A percentile compares a stretch with the other conserved stretches of the same genome.
These are phyloP conservation scores for Teunomyces aglyptinius DNA, from an alignment of 805 yeast genomes.

Conservation along the genomic window DNA sequence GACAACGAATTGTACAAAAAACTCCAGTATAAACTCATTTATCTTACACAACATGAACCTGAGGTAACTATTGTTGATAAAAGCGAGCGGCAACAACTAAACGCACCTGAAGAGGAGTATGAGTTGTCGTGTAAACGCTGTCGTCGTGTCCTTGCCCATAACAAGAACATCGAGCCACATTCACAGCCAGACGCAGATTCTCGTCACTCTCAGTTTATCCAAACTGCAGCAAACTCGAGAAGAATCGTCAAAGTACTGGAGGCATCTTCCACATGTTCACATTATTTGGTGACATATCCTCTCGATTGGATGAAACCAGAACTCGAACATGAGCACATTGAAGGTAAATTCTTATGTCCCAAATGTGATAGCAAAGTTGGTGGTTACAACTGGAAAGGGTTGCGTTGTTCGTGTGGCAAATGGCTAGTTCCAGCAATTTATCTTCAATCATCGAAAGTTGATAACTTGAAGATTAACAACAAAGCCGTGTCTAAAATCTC, in stretches of 20 bases:
- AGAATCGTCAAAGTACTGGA: slow-evolving; percentile 57
- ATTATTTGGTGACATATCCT: slow-evolving; percentile 78
- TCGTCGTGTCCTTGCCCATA: slow-evolving; percentile 64
- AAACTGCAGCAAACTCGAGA: slow-evolving; percentile 59
- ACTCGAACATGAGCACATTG: slow-evolving; percentile 68
- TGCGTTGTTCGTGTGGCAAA: slow-evolving; percentile 89
- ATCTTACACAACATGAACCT: slow-evolving; percentile 37
- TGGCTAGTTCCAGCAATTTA: slow-evolving; percentile 95
- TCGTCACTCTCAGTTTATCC: slow-evolving; percentile 63
- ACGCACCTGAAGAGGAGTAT: slow-evolving; percentile 16
- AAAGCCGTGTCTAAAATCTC: neutral
- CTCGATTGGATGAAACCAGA: slow-evolving; percentile 88
- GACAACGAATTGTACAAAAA: slow-evolving; percentile 23
- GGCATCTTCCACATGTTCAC: slow-evolving; percentile 70
- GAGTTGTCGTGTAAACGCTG: slow-evolving; percentile 79
- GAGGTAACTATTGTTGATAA: slow-evolving; percentile 16
- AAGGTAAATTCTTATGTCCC: slow-evolving; percentile 85
- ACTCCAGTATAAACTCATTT: slow-evolving; percentile 27
- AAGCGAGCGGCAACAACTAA: slow-evolving; percentile 10
- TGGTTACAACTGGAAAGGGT: slow-evolving; percentile 91
- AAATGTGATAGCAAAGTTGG: slow-evolving; percentile 85
- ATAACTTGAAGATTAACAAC: slow-evolving; percentile 23
- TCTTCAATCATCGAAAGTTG: slow-evolving; percentile 77
- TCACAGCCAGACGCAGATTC: slow-evolving; percentile 63
- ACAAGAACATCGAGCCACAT: slow-evolving; percentile 62